Evolutionary conservation across 108 stramenopile species (phyloP).

Genomic region (Stephanodiscus triporus): DNA sequence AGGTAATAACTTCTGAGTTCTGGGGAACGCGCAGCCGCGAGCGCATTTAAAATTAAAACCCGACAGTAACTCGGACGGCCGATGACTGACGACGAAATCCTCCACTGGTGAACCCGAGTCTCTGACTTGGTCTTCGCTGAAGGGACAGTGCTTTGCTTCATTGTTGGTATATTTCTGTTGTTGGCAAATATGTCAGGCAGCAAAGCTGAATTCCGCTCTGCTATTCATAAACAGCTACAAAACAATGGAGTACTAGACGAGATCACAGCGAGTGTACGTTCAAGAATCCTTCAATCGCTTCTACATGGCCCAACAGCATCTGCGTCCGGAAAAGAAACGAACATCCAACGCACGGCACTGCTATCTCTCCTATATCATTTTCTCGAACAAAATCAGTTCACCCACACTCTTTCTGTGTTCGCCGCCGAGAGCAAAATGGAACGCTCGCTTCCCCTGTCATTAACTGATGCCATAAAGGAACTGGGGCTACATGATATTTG

Average conservation of each 20-base stretch:
- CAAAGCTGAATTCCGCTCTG: slow-evolving; percentile 13
- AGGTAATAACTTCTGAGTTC: too few species aligned
- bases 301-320: neutral
- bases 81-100: too few species aligned
- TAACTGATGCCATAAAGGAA: slow-evolving; percentile 26
- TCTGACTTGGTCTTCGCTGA: too few species aligned
- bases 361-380: slow-evolving; percentile 26
- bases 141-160: too few species aligned
- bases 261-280: slow-evolving; percentile 28
- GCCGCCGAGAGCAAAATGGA: slow-evolving; percentile 34
- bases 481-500: slow-evolving; percentile 19
- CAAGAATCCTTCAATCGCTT: slow-evolving; percentile 21
- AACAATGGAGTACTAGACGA: slow-evolving; percentile 29
- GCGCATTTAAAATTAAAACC: too few species aligned
- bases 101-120: too few species aligned
- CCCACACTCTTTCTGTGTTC: slow-evolving; percentile 36
- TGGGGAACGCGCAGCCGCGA: too few species aligned
- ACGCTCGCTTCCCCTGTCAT: slow-evolving; percentile 1
- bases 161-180: too few species aligned
- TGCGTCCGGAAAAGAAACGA: neutral
- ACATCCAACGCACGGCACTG: slow-evolving; percentile 17
- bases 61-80: too few species aligned
- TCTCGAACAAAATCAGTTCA: slow-evolving; percentile 16
- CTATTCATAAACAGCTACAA: slow-evolving; percentile 30
- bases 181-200: slow-evolving; percentile 1